phyloP scores from a whole-genome alignment of 2,329 filamentous ascomycete species.

The Achaetomium macrosporum region DNA sequence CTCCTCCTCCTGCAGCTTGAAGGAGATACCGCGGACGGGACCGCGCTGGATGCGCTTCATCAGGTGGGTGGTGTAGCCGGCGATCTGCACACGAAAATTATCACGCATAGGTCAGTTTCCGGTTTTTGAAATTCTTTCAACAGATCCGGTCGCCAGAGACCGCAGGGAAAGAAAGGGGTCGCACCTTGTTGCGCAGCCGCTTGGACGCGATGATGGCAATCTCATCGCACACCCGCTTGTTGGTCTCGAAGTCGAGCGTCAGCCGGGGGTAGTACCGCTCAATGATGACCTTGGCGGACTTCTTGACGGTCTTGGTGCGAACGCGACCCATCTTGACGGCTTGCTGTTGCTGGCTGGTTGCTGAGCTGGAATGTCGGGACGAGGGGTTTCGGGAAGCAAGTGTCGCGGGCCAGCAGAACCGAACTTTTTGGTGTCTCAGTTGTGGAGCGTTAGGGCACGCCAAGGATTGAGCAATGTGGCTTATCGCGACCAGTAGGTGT shows the following conservation, averaged over 20 bases:
- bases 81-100: conserved; percentile 55
- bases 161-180: background rate
- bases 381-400: conserved; percentile 12
- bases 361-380: conserved; percentile 19
- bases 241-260: conserved; percentile 98
- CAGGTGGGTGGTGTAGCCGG: conserved; percentile 95
- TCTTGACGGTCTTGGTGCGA: conserved; percentile 65
- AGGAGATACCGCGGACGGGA: conserved; percentile 98
- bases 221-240: conserved; percentile 96
- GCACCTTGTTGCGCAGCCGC: conserved; percentile 98
- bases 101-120: background rate
- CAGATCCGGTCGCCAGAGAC: no score
- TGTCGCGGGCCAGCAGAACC: conserved; percentile 4
- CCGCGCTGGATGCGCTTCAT: conserved; percentile 99
- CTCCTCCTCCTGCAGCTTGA: conserved; percentile 99
- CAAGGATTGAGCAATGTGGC: conserved; percentile 5
- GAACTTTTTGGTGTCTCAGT: conserved; percentile 18
- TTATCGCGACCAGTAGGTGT: background rate
- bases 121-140: background rate
- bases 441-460: conserved; percentile 23
- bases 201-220: conserved; percentile 99
- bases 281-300: conserved; percentile 98
- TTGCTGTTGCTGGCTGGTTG: conserved; percentile 34
- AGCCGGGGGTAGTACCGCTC: conserved; percentile 94
- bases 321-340: conserved; percentile 65